Evolutionary conservation across 345 rosid species (phyloP), one percentile per base, ranked within the genome.

Genomic region (Brassica juncea): DNA sequence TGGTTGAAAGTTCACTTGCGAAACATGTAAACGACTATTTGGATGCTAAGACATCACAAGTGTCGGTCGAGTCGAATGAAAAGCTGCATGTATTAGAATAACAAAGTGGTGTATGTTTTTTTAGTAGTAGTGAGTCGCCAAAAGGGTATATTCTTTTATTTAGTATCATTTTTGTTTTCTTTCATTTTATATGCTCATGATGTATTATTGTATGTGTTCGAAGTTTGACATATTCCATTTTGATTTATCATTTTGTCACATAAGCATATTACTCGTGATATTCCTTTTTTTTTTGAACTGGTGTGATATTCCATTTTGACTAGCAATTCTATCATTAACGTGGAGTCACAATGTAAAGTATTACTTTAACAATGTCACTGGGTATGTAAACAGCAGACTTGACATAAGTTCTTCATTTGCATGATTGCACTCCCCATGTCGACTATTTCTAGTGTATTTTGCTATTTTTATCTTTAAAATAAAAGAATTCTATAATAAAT

Each of bases 61-160:
- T 61, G 71, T 35, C 64, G 15, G 44, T 71, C 7, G 19, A 21
- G 39, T 31, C 8, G 62, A 69, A 77, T 77, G 70, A 61, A 60
- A 77, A 69, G 80, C 74, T 77, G 81, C 71, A 14, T 49, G 57
- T 63, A 37, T 23, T 64, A 64, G 15, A 70, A 14, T 7, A n/a
- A 70, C 7, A 60, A 47, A n/a, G 74, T 47, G 69, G 23, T 34
- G n/a, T 49, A 5, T 77, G 6, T n/a, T 37, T 39, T 39, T 39
- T 70, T 77, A 25, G 11, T 14, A 30, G 34, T 69, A 52, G 81
- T 77, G 81, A 64, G 81, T 70, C 30, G 75, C 57, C 19, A 62
- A 52, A 60, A 25, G 2, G 7, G 27, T 47, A 39, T 39, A 3
- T 6, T 44, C 44, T 1, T 61, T 70, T 25, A 4, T 35, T 6